Conservation (phyloP, 768 basidiomycete genomes). For the Collybiopsis confluens region DNA sequence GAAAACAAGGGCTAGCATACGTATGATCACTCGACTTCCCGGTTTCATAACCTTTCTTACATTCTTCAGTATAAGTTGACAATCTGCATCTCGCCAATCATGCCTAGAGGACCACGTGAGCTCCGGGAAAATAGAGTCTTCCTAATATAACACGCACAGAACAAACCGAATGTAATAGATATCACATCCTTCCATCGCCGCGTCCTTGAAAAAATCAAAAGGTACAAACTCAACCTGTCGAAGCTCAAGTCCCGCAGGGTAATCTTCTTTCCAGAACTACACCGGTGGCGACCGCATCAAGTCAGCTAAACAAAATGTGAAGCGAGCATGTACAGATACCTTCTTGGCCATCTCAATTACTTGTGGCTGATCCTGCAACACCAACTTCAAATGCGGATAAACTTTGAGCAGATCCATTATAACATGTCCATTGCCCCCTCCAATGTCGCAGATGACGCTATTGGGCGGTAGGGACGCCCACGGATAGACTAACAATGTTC, state of each 20-base stretch:
- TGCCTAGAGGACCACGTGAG: slow-evolving; percentile 23
- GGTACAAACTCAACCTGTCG: slow-evolving; percentile 30
- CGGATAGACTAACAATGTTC: slow-evolving; percentile 22
- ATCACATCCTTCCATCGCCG: slow-evolving; percentile 30
- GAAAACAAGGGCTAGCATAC: too few species aligned
- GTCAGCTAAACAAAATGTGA: too few species aligned
- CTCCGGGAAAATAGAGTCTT: slow-evolving; percentile 24
- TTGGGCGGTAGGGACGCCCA: slow-evolving; percentile 25
- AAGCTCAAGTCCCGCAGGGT: slow-evolving; percentile 30
- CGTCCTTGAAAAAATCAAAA: slow-evolving; percentile 33
- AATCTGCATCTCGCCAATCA: slow-evolving; percentile 34
- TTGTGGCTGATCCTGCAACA: slow-evolving; percentile 31
- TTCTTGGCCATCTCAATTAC: slow-evolving; percentile 24
- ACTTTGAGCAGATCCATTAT: slow-evolving; percentile 26
- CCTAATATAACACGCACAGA: slow-evolving; percentile 16
- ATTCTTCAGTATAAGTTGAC: slow-evolving; percentile 28
- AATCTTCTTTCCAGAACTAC: slow-evolving; percentile 27
- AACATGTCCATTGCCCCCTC: slow-evolving; percentile 31
- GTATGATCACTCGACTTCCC: slow-evolving; percentile 30
- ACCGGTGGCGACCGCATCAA: background rate
- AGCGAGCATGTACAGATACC: too few species aligned
- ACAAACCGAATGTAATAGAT: slow-evolving; percentile 33
- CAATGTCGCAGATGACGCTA: slow-evolving; percentile 34
- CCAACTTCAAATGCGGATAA: slow-evolving; percentile 27
- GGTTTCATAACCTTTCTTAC: slow-evolving; percentile 31